phyloP scores from a whole-genome alignment of 2,329 filamentous ascomycete species.

The Ophiostoma novo-ulmi region DNA sequence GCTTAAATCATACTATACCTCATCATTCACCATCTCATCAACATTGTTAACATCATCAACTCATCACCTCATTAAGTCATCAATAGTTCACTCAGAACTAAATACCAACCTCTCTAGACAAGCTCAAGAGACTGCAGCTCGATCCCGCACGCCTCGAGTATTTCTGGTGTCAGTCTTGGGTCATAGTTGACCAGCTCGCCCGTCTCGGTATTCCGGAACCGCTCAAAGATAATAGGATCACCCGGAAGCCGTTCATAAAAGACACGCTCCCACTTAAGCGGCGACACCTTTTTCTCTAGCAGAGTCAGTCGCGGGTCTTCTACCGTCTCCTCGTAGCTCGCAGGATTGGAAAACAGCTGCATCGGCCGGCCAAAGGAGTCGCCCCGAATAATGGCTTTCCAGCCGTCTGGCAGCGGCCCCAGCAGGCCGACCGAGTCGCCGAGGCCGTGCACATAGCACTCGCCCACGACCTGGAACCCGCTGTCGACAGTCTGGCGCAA shows the following conservation, averaged over 20 bases:
- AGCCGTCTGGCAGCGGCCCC: conserved; percentile 15
- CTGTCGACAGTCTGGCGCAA: conserved; percentile 9
- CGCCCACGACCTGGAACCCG: conserved; percentile 16
- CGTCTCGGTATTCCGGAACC: conserved; percentile 14
- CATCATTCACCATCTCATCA: no score
- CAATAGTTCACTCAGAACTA: neutral
- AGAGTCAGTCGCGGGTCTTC: conserved; percentile 14
- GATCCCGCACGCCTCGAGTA: neutral
- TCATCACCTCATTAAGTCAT: neutral
- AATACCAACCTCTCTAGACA: neutral
- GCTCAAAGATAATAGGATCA: conserved; percentile 15
- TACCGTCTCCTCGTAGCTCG: neutral
- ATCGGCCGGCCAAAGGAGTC: conserved; percentile 10
- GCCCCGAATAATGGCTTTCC: conserved; percentile 14
- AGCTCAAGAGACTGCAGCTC: neutral
- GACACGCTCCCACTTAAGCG: neutral
- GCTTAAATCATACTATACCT: no score
- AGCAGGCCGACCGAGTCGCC: conserved; percentile 13
- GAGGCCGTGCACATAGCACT: conserved; percentile 18
- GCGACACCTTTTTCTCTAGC: neutral
- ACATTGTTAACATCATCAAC: neutral
- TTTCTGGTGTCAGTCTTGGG: conserved; percentile 12
- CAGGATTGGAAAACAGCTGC: conserved; percentile 8
- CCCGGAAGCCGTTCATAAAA: conserved; percentile 9
- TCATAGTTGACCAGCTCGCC: conserved; percentile 18